Evolutionary conservation across 2,329 filamentous ascomycete species (phyloP).

Genomic region (Alternaria brassicae): DNA sequence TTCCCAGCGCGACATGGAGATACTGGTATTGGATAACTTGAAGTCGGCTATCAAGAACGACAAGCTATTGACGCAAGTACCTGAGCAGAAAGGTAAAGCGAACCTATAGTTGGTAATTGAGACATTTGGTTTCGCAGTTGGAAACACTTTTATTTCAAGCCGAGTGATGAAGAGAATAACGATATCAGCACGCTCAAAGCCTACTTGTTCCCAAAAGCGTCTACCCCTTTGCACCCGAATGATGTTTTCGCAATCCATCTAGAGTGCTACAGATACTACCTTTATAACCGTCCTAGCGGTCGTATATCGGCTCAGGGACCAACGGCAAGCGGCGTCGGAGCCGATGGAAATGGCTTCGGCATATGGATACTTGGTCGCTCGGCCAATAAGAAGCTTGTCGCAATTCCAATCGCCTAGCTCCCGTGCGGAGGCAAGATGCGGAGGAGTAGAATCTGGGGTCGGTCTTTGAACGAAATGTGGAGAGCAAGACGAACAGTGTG

Average conservation of each 20-base stretch:
- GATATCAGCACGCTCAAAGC: not conserved
- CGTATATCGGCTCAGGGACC: not conserved
- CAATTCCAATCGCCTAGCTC: constrained; percentile 1
- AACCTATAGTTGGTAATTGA: constrained; percentile 29
- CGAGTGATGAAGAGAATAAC: not conserved
- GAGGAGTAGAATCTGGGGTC: constrained; percentile 27
- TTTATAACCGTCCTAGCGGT: not conserved
- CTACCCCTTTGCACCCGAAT: not conserved
- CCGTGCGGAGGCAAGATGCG: constrained; percentile 4
- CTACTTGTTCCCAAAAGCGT: not conserved
- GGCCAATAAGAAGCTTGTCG: not conserved
- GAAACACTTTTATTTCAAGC: not conserved
- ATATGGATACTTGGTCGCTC: not conserved
- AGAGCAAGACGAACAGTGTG: not conserved
- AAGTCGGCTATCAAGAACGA: constrained; percentile 64
- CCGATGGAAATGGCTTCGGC: not conserved
- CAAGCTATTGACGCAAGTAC: constrained; percentile 65
- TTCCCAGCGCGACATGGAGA: constrained; percentile 62
- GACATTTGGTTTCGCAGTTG: not conserved
- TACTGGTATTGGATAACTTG: constrained; percentile 65
- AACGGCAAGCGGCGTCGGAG: not conserved
- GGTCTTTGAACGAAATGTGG: constrained; percentile 24
- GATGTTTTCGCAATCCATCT: not conserved
- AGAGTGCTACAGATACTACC: not conserved
- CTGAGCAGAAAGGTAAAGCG: constrained; percentile 61